Conservation (phyloP, 495 filamentous ascomycete genomes). For the Hyaloscypha hepaticicola region DNA sequence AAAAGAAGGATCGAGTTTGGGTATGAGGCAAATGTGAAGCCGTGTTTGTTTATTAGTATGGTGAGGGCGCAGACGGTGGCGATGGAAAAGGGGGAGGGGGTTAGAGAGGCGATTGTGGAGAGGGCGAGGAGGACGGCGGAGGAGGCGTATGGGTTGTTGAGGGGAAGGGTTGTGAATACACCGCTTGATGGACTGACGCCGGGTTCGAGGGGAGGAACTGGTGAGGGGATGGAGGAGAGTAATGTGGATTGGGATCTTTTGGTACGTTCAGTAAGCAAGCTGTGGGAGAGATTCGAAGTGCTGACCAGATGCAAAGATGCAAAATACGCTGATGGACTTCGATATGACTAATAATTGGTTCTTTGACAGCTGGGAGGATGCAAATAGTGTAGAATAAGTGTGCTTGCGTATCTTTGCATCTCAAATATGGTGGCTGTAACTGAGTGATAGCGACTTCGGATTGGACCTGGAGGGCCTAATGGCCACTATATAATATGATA, state of each 20-base stretch:
- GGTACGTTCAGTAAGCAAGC: neutral
- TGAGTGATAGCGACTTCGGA: too few relatives aligned
- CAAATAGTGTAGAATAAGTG: too few relatives aligned
- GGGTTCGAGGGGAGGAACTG: neutral
- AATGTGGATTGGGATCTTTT: neutral
- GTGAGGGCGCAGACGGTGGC: constrained; percentile 42
- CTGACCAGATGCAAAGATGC: neutral
- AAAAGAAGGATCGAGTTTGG: constrained; percentile 43
- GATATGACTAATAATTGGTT: neutral
- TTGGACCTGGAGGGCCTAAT: too few relatives aligned
- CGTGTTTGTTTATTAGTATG: constrained; percentile 47
- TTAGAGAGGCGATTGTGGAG: constrained; percentile 1
- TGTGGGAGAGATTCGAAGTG: neutral
- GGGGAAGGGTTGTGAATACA: neutral
- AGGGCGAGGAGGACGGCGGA: neutral
- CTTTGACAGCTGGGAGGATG: neutral
- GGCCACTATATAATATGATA: too few relatives aligned
- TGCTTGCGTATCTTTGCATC: too few relatives aligned
- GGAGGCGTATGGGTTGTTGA: neutral
- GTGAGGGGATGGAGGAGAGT: neutral
- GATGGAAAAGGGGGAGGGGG: constrained; percentile 27
- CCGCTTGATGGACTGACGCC: neutral
- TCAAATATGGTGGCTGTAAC: too few relatives aligned
- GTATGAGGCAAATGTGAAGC: constrained; percentile 50
- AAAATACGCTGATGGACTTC: neutral